Percentiles rank a stretch among this genome's conserved stretches.
Evolutionary conservation across 345 rosid species (phyloP).

Genomic region (Eucalyptus cladocalyx): DNA sequence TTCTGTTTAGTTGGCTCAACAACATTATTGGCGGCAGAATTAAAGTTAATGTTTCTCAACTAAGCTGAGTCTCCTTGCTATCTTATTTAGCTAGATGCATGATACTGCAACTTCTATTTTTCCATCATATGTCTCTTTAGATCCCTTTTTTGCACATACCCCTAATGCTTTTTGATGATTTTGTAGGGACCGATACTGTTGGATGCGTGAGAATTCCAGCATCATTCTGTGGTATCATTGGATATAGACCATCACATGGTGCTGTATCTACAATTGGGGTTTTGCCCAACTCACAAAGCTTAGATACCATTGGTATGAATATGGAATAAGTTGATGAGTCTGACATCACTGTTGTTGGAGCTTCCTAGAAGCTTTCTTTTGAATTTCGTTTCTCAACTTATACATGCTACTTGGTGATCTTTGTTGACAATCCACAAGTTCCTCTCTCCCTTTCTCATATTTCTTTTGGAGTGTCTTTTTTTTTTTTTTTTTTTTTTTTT

Average conservation of each 20-base stretch:
- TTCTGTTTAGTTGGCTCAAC: background rate
- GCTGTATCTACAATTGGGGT: slow-evolving; percentile 62
- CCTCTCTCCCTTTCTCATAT: background rate
- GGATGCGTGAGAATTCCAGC: slow-evolving; percentile 81
- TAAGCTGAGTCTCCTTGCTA: background rate
- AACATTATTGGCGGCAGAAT: background rate
- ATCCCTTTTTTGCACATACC: background rate
- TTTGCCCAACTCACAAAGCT: slow-evolving; percentile 77
- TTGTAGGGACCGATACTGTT: slow-evolving; percentile 68
- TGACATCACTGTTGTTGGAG: background rate
- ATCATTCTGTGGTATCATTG: slow-evolving; percentile 81
- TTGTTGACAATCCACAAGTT: background rate
- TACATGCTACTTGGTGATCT: background rate
- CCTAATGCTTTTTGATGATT: background rate
- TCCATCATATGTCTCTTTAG: background rate
- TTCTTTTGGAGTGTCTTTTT: background rate
- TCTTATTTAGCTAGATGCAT: background rate
- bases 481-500: background rate
- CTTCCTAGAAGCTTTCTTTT: background rate
- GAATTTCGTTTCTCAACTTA: background rate
- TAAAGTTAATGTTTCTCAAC: background rate
- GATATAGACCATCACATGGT: slow-evolving; percentile 90
- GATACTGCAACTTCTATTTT: background rate
- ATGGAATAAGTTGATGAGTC: background rate
- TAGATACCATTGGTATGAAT: slow-evolving; percentile 70